Evolutionary conservation across 192 early-diverging fungal genomes (phyloP).

Genomic region (Pilobolus umbonatus): DNA sequence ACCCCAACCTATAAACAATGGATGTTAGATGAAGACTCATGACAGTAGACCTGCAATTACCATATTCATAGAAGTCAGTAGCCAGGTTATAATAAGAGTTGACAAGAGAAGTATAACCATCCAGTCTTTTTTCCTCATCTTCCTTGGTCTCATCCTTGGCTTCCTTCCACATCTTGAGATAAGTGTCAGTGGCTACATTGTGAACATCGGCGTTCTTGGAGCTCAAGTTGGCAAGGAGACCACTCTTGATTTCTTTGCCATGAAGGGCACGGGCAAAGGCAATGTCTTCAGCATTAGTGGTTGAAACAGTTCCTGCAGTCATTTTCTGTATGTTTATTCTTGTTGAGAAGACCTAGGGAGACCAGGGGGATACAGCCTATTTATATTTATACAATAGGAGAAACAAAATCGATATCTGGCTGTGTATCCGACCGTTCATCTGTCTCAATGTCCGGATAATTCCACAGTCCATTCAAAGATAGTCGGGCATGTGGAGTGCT

Average conservation of each 20-base stretch:
- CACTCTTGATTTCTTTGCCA: slow-evolving; percentile 37
- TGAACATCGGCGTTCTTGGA: slow-evolving; percentile 68
- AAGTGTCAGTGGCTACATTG: slow-evolving; percentile 61
- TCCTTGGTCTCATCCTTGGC: slow-evolving; percentile 44
- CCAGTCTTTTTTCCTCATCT: slow-evolving; percentile 56
- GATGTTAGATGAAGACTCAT: too few species aligned
- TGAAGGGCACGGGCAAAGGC: slow-evolving; percentile 50
- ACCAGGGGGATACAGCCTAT: not conserved
- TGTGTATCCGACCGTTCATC: slow-evolving; percentile 10
- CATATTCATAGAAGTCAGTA: slow-evolving; percentile 77
- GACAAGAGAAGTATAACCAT: slow-evolving; percentile 62
- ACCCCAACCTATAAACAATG: slow-evolving; percentile 71
- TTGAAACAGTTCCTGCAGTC: slow-evolving; percentile 27
- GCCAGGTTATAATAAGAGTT: slow-evolving; percentile 82
- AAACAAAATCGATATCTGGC: slow-evolving; percentile 3
- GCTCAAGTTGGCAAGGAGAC: slow-evolving; percentile 43
- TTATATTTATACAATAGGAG: not conserved
- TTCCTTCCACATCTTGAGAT: slow-evolving; percentile 67
- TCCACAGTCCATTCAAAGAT: too few species aligned
- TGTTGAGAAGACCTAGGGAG: slow-evolving; percentile 10
- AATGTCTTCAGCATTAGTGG: slow-evolving; percentile 43
- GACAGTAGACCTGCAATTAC: too few species aligned
- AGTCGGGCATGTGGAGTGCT: not conserved
- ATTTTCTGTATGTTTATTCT: slow-evolving; percentile 7
- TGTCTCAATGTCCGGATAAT: slow-evolving; percentile 11